Percentiles rank a stretch among this genome's conserved stretches.
These are phyloP conservation scores for Singerocomus inundabilis DNA, from an alignment of 1,284 basidiomycete species.

Conservation along the genomic window DNA sequence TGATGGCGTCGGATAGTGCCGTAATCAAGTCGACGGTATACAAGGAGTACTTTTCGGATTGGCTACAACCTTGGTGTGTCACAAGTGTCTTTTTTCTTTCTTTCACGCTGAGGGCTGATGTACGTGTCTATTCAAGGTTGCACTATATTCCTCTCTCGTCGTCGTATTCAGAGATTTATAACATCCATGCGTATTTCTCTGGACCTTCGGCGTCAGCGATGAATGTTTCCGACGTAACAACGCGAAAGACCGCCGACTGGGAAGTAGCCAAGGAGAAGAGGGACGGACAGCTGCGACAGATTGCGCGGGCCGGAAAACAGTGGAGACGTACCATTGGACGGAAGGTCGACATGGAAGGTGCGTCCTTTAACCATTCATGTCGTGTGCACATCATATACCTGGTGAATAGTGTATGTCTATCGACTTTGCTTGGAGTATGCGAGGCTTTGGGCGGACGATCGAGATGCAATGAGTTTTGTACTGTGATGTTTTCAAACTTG, in stretches of 20 bases:
- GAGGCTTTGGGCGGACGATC: slow-evolving; percentile 78
- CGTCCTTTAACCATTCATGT: background rate
- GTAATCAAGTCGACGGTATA: slow-evolving; percentile 90
- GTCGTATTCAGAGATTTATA: slow-evolving; percentile 87
- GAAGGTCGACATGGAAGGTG: slow-evolving; percentile 87
- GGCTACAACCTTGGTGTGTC: slow-evolving; percentile 79
- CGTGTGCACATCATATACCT: slow-evolving; percentile 3
- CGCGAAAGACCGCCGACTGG: slow-evolving; percentile 20
- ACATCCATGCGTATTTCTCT: slow-evolving; percentile 88
- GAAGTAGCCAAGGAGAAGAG: slow-evolving; percentile 53
- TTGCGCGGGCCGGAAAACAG: slow-evolving; percentile 83
- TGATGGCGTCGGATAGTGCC: slow-evolving; percentile 84
- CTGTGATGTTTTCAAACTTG: slow-evolving; percentile 18
- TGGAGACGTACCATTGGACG: slow-evolving; percentile 86
- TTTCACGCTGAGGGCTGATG: background rate
- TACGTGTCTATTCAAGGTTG: slow-evolving; percentile 53
- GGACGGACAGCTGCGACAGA: slow-evolving; percentile 73
- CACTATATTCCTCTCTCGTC: slow-evolving; percentile 91
- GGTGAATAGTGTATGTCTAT: slow-evolving; percentile 73
- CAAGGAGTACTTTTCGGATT: slow-evolving; percentile 83
- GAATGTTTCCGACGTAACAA: slow-evolving; percentile 45
- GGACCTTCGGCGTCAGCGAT: slow-evolving; percentile 69
- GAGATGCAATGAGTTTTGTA: slow-evolving; percentile 63
- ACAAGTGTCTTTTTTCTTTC: background rate
- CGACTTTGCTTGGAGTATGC: slow-evolving; percentile 89